These are phyloP conservation scores for Globisporangium middletonii DNA, from an alignment of 352 stramenopile genomes.

Conservation along the genomic window DNA sequence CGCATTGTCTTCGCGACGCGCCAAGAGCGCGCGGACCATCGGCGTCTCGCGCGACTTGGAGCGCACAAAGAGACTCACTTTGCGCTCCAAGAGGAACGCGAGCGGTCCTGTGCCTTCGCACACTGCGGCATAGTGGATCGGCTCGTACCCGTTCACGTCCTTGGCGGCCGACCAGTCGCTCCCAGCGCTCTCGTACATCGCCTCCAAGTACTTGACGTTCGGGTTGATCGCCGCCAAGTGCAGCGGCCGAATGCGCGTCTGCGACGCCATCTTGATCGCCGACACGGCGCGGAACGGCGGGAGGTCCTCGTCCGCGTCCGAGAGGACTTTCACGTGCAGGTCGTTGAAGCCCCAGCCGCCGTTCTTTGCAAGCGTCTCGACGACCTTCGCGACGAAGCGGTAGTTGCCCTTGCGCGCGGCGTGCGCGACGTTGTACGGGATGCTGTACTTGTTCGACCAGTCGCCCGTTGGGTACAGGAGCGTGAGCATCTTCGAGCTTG, in stretches of 20 bases:
- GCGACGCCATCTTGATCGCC: conserved; percentile 57
- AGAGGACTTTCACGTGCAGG: conserved; percentile 53
- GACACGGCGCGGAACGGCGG: conserved; percentile 53
- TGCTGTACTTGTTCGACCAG: conserved; percentile 26
- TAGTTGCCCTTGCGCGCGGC: conserved; percentile 32
- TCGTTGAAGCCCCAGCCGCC: conserved; percentile 64
- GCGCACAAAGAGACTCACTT: conserved; percentile 44
- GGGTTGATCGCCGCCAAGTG: conserved; percentile 76
- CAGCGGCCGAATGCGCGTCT: conserved; percentile 59
- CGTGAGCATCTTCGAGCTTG: conserved; percentile 59
- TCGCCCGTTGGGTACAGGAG: conserved; percentile 62
- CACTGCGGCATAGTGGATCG: conserved; percentile 61
- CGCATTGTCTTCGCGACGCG: conserved; percentile 44
- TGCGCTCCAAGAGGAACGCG: conserved; percentile 51
- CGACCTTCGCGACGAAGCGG: conserved; percentile 28
- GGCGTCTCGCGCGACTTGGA: conserved; percentile 61
- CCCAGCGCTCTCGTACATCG: conserved; percentile 45
- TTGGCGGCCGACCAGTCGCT: conserved; percentile 47
- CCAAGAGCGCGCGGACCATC: conserved; percentile 47
- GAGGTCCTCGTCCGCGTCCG: conserved; percentile 29
- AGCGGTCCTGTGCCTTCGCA: conserved; percentile 50
- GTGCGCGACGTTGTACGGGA: conserved; percentile 19
- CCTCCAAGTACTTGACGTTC: conserved; percentile 54
- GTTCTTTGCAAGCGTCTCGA: conserved; percentile 34
- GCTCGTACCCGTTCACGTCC: conserved; percentile 52